These are phyloP conservation scores for Geotrichum klebahnii DNA, from an alignment of 1,139 yeast species.

Conservation along the genomic window DNA sequence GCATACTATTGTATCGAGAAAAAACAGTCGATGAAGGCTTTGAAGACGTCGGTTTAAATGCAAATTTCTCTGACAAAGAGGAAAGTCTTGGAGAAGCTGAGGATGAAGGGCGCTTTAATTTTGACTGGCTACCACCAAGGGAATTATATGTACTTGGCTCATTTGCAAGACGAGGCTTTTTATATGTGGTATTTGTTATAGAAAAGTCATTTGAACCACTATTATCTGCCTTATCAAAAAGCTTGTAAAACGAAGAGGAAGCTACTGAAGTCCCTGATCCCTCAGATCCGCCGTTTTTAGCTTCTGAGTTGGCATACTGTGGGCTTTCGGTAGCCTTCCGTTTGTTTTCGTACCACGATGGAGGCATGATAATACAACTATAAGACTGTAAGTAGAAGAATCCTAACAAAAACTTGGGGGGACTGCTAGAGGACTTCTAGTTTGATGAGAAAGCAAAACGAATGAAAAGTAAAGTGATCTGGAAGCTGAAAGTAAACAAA, in stretches of 20 bases:
- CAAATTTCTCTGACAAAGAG: slow-evolving; percentile 28
- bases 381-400: no score
- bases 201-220: neutral
- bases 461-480: neutral
- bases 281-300: slow-evolving; percentile 10
- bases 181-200: neutral
- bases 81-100: slow-evolving; percentile 24
- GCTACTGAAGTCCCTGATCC: neutral
- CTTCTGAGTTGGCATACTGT: slow-evolving; percentile 1
- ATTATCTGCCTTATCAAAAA: neutral
- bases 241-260: slow-evolving; percentile 3
- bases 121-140: slow-evolving; percentile 8
- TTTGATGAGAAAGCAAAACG: neutral
- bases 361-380: slow-evolving; percentile 17
- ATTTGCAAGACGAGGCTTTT: slow-evolving; percentile 3
- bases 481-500: neutral
- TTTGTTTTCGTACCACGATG: slow-evolving; percentile 18
- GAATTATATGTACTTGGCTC: neutral
- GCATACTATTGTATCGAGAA: slow-evolving; percentile 24
- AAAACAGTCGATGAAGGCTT: slow-evolving; percentile 26
- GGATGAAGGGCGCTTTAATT: slow-evolving; percentile 18
- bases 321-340: slow-evolving; percentile 15
- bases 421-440: no score
- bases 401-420: no score
- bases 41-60: slow-evolving; percentile 22